Conservation (phyloP, 352 stramenopile genomes). For the Aphanomyces invadans region DNA sequence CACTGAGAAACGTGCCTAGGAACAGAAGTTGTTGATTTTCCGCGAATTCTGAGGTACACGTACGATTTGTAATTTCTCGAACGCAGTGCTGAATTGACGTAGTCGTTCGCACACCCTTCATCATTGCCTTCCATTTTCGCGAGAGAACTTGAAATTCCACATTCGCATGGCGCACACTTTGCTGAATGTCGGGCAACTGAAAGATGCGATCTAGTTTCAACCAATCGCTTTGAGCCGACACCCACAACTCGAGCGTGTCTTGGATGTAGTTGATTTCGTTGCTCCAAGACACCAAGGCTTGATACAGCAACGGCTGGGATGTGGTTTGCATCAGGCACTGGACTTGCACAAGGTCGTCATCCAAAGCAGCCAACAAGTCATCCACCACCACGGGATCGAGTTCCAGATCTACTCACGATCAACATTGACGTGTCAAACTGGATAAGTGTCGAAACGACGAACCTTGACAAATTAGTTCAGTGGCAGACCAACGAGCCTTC, state of each 20-base stretch:
- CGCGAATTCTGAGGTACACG: too few species aligned
- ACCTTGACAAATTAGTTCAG: slow-evolving; percentile 10
- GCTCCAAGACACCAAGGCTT: slow-evolving; percentile 31
- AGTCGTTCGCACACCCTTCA: slow-evolving; percentile 42
- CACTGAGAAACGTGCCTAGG: slow-evolving; percentile 36
- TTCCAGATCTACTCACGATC: not conserved
- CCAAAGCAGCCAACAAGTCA: slow-evolving; percentile 14
- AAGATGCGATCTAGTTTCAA: slow-evolving; percentile 43
- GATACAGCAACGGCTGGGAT: slow-evolving; percentile 18
- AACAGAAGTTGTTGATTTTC: too few species aligned
- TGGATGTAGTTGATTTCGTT: slow-evolving; percentile 56
- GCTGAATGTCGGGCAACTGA: slow-evolving; percentile 42
- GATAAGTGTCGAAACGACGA: too few species aligned
- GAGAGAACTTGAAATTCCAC: slow-evolving; percentile 56
- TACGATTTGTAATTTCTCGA: slow-evolving; percentile 46
- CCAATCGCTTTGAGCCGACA: slow-evolving; percentile 43
- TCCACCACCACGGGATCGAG: slow-evolving; percentile 3
- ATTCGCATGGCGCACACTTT: slow-evolving; percentile 43
- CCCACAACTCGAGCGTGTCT: slow-evolving; percentile 52
- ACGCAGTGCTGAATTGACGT: slow-evolving; percentile 48
- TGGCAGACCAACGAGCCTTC: slow-evolving; percentile 37
- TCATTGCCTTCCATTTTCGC: slow-evolving; percentile 65
- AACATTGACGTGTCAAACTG: too few species aligned
- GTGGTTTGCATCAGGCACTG: slow-evolving; percentile 16
- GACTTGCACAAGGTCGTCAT: slow-evolving; percentile 22